Percentiles rank a stretch among this genome's conserved stretches.
phyloP scores from a whole-genome alignment of 2,329 filamentous ascomycete genomes.

The Mariannaea elegans region DNA sequence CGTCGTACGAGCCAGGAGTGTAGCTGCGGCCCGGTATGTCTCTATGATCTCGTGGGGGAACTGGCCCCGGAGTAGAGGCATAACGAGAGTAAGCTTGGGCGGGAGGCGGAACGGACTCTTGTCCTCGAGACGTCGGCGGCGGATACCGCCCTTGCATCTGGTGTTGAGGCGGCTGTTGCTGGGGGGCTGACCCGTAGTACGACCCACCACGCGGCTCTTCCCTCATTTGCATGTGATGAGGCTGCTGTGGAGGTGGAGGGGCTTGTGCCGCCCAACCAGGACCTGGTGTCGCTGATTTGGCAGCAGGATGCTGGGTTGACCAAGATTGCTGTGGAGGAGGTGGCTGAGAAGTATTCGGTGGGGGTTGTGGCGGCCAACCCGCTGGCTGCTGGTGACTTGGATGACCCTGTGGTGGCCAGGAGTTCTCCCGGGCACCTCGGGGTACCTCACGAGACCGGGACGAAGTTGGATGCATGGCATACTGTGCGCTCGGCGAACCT shows the following conservation, averaged over 20 bases:
- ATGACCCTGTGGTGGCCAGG: slow-evolving; percentile 46
- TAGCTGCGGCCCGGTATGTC: slow-evolving; percentile 56
- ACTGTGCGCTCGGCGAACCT: slow-evolving; percentile 65
- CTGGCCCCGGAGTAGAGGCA: slow-evolving; percentile 52
- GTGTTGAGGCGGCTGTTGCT: slow-evolving; percentile 47
- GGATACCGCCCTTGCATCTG: slow-evolving; percentile 50
- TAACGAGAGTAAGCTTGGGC: slow-evolving; percentile 55
- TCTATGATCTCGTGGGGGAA: slow-evolving; percentile 51
- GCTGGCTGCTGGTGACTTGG: slow-evolving; percentile 37
- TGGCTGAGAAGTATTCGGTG: slow-evolving; percentile 45
- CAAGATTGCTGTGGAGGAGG: slow-evolving; percentile 48
- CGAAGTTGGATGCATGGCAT: slow-evolving; percentile 57
- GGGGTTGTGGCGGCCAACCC: slow-evolving; percentile 44
- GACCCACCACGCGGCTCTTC: slow-evolving; percentile 49
- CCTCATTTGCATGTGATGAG: slow-evolving; percentile 48
- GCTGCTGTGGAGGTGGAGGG: slow-evolving; percentile 44
- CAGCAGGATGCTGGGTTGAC: slow-evolving; percentile 43
- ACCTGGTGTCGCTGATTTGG: slow-evolving; percentile 47
- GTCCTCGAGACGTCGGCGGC: slow-evolving; percentile 50
- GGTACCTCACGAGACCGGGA: slow-evolving; percentile 55
- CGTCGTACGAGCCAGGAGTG: slow-evolving; percentile 56
- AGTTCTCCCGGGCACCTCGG: slow-evolving; percentile 46
- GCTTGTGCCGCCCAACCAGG: slow-evolving; percentile 46
- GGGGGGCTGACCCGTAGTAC: slow-evolving; percentile 45
- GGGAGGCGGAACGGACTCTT: slow-evolving; percentile 52